Conservation (phyloP, 805 yeast genomes). For the Brettanomyces anomalus region DNA sequence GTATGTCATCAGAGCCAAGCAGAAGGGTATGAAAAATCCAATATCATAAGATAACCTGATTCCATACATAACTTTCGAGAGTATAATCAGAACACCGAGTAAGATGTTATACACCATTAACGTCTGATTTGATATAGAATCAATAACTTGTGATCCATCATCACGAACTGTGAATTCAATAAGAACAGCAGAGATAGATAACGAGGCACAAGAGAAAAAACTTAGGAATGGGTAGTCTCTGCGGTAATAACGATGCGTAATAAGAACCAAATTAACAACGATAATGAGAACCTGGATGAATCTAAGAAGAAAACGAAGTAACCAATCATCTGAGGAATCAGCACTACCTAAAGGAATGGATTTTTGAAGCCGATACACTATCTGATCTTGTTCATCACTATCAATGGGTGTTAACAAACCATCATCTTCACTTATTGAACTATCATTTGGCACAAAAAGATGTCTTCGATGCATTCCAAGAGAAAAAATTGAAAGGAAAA, state of each 20-base stretch:
- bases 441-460: too few relatives aligned
- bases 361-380: constrained; percentile 10
- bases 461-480: too few relatives aligned
- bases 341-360: constrained; percentile 13
- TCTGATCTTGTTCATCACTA: constrained; percentile 13
- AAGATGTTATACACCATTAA: constrained; percentile 2
- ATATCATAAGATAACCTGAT: constrained; percentile 11
- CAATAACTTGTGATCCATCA: background rate
- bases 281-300: constrained; percentile 11
- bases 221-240: constrained; percentile 18
- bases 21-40: constrained; percentile 19
- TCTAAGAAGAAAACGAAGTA: constrained; percentile 7
- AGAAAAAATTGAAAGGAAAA: too few relatives aligned
- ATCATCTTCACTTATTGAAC: too few relatives aligned
- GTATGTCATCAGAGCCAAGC: constrained; percentile 12
- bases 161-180: constrained; percentile 12
- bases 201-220: constrained; percentile 16
- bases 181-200: constrained; percentile 11
- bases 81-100: constrained; percentile 6
- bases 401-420: constrained; percentile 13
- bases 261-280: constrained; percentile 17
- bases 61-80: background rate
- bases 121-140: constrained; percentile 1
- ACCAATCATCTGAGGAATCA: too few relatives aligned
- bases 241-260: constrained; percentile 22